Percentiles rank a stretch among this genome's conserved stretches.
These are phyloP conservation scores for Aspergillus cristatus DNA, from an alignment of 495 filamentous ascomycete genomes.

Conservation along the genomic window DNA sequence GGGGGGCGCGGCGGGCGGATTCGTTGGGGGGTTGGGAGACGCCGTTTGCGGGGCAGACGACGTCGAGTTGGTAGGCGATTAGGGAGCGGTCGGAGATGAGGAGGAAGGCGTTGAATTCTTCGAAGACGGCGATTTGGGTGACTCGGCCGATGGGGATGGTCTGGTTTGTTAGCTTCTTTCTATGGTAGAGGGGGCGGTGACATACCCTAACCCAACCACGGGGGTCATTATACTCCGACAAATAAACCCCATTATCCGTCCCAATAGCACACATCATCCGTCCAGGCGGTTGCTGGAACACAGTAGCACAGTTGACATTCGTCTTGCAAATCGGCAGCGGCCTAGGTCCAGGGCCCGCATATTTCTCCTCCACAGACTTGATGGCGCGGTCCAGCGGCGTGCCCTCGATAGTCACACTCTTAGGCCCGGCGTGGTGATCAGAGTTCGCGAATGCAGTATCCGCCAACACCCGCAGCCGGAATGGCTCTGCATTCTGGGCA, in stretches of 20 bases:
- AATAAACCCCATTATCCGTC: constrained; percentile 88
- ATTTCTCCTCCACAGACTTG: constrained; percentile 71
- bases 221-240: constrained; percentile 75
- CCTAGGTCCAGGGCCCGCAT: constrained; percentile 47
- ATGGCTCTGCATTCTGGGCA: constrained; percentile 92
- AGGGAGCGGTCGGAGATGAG: constrained; percentile 85
- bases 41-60: constrained; percentile 67
- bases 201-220: constrained; percentile 79
- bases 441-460: constrained; percentile 87
- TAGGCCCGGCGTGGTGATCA: constrained; percentile 42
- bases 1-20: constrained; percentile 64
- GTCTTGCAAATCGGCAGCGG: constrained; percentile 73
- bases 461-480: constrained; percentile 83
- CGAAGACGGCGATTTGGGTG: constrained; percentile 87
- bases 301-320: constrained; percentile 83
- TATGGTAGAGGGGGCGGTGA: constrained; percentile 4
- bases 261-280: constrained; percentile 89
- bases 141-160: constrained; percentile 66
- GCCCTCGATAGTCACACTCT: constrained; percentile 61
- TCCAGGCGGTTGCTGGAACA: constrained; percentile 65
- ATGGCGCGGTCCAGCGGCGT: constrained; percentile 91
- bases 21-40: constrained; percentile 47
- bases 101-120: constrained; percentile 88
- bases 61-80: constrained; percentile 90
- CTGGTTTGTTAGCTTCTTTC: constrained; percentile 30